Evolutionary conservation across 202 grass and related monocot species (phyloP).

Genomic region (Carex arenaria): DNA sequence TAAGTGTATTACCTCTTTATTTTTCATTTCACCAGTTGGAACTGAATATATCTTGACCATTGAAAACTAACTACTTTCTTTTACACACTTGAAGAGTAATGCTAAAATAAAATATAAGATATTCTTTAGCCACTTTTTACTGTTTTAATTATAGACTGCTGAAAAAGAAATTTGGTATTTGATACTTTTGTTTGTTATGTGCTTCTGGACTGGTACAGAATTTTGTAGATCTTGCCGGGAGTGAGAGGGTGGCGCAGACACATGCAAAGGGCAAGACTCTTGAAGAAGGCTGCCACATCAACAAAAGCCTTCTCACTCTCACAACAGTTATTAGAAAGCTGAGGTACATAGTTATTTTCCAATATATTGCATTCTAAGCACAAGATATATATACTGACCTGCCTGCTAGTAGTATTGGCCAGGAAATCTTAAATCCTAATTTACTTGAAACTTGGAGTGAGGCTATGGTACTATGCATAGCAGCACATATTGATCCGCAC

Average conservation of each 20-base stretch:
- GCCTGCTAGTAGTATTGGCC: not conserved
- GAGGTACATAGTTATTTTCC: constrained; percentile 39
- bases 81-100: not conserved
- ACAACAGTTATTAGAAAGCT: constrained; percentile 97
- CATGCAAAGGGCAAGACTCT: constrained; percentile 78
- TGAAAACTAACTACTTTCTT: not conserved
- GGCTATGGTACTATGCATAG: no score
- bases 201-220: constrained; percentile 49
- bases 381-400: not conserved
- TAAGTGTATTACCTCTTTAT: constrained; percentile 34
- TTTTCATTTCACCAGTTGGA: constrained; percentile 5
- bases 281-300: constrained; percentile 97
- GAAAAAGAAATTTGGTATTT: not conserved
- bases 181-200: constrained; percentile 9
- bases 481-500: no score
- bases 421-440: not conserved
- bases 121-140: not conserved
- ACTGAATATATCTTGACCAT: not conserved
- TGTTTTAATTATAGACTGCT: not conserved
- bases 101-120: not conserved
- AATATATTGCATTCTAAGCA: not conserved
- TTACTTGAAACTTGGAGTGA: not conserved
- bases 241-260: constrained; percentile 89
- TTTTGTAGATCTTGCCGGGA: constrained; percentile 99
- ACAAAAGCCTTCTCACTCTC: constrained; percentile 88